phyloP scores from a whole-genome alignment of 441 rosid species.

The Omphalea diandra region DNA sequence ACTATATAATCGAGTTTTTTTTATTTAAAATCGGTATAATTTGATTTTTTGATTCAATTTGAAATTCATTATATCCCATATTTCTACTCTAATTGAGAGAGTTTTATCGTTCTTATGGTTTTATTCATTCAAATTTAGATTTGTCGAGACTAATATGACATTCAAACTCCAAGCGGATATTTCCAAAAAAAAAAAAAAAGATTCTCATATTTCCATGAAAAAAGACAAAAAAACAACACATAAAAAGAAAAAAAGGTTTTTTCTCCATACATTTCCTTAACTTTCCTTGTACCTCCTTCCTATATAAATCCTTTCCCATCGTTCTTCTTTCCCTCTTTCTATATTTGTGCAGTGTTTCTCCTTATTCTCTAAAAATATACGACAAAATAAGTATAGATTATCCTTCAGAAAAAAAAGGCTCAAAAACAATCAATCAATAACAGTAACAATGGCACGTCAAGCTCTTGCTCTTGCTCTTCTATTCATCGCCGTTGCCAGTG shows the following conservation, averaged over 20 bases:
- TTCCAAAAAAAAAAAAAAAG: too few relatives aligned
- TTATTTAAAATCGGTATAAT: too few relatives aligned
- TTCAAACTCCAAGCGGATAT: too few relatives aligned
- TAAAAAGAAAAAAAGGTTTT: neutral
- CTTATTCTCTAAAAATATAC: constrained; percentile 24
- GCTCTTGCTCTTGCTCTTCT: constrained; percentile 41
- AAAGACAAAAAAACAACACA: neutral
- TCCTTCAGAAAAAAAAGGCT: neutral
- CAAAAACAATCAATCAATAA: neutral
- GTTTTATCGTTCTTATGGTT: too few relatives aligned
- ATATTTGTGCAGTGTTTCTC: constrained; percentile 38
- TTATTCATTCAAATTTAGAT: too few relatives aligned
- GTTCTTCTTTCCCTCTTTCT: constrained; percentile 17
- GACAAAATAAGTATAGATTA: constrained; percentile 22
- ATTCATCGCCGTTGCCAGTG: constrained; percentile 38
- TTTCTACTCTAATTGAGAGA: too few relatives aligned
- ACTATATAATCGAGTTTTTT: too few relatives aligned
- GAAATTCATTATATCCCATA: too few relatives aligned
- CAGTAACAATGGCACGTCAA: constrained; percentile 51
- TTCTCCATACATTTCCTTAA: constrained; percentile 16
- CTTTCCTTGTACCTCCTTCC: constrained; percentile 6
- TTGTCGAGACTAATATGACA: too few relatives aligned
- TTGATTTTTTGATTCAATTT: too few relatives aligned
- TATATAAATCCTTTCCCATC: constrained; percentile 14
- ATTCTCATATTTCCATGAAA: neutral